Conservation (phyloP, 2,329 filamentous ascomycete species). For the Clonostachys solani region DNA sequence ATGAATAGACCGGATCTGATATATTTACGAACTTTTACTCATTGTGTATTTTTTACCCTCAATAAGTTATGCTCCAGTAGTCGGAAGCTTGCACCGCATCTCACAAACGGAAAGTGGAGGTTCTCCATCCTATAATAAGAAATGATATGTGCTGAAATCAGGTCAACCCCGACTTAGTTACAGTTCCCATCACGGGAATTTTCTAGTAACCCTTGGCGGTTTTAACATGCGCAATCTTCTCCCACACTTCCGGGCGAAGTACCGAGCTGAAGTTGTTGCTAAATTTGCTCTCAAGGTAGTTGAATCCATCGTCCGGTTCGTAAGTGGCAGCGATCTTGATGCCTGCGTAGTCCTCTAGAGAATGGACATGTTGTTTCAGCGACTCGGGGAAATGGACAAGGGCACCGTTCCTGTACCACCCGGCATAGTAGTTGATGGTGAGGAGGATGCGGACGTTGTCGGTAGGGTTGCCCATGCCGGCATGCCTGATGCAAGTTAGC, state of each 20-base stretch:
- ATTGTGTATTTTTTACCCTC: no score
- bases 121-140: no score
- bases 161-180: no score
- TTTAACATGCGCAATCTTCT: slow-evolving; percentile 8
- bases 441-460: slow-evolving; percentile 10
- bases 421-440: slow-evolving; percentile 8
- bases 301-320: slow-evolving; percentile 9
- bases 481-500: slow-evolving; percentile 3
- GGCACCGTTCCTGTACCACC: slow-evolving; percentile 7
- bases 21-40: no score
- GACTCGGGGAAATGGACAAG: slow-evolving; percentile 4
- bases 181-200: no score
- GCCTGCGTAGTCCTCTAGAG: slow-evolving; percentile 4
- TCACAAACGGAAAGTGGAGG: no score
- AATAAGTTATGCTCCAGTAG: no score
- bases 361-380: slow-evolving; percentile 1
- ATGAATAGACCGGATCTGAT: no score
- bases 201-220: slow-evolving; percentile 3
- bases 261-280: slow-evolving; percentile 16
- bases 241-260: slow-evolving; percentile 7
- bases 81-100: no score
- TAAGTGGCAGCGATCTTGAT: slow-evolving; percentile 7
- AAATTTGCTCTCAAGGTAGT: slow-evolving; percentile 15
- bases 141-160: no score
- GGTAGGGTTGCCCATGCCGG: slow-evolving; percentile 8